Conservation (phyloP, 805 yeast species). For the Danielozyma ontarioensis region DNA sequence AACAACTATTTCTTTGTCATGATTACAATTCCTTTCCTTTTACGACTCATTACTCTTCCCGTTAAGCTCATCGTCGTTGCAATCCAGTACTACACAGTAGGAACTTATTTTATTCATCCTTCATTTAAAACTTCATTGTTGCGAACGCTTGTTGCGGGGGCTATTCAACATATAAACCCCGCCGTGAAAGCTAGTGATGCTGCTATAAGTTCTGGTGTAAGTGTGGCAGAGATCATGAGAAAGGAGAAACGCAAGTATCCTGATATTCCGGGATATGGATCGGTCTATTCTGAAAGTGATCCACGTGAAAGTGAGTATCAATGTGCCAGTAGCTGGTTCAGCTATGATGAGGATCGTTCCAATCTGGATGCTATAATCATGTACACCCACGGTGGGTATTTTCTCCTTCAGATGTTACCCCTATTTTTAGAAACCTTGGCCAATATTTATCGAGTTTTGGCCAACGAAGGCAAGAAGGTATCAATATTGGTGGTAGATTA, state of each 20-base stretch:
- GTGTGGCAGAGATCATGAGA: conserved; percentile 13
- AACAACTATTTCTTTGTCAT: too few species aligned
- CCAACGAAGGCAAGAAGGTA: too few species aligned
- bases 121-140: conserved; percentile 23
- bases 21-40: conserved; percentile 15
- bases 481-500: conserved; percentile 19
- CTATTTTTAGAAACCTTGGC: too few species aligned
- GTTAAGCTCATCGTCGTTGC: conserved; percentile 12
- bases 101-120: conserved; percentile 23
- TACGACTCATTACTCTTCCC: conserved; percentile 20
- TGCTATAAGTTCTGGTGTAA: conserved; percentile 15
- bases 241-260: too few species aligned
- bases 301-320: too few species aligned
- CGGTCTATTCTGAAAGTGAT: conserved; percentile 6
- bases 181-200: conserved; percentile 21
- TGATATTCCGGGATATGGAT: too few species aligned
- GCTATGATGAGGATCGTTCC: conserved; percentile 10
- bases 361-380: conserved; percentile 15
- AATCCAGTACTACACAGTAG: conserved; percentile 26
- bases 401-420: too few species aligned
- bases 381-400: conserved; percentile 12
- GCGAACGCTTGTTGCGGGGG: too few species aligned
- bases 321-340: too few species aligned
- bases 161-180: conserved; percentile 23
- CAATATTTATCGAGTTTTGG: too few species aligned